Evolutionary conservation across 768 basidiomycete species (phyloP).

Genomic region (Mycena galopus): DNA sequence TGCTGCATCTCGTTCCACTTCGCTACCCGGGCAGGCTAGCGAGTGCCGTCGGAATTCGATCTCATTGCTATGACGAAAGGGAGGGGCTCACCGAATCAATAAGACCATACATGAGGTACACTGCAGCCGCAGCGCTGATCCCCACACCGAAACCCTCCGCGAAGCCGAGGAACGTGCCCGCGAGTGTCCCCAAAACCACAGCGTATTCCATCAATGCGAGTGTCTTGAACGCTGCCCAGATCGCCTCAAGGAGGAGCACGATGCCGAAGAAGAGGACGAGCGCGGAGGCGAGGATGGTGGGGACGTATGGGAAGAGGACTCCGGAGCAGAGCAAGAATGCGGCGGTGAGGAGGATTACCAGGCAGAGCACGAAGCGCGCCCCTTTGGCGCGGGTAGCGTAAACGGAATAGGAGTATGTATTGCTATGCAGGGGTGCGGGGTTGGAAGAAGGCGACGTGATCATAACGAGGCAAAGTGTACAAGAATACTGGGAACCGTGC

Average conservation of each 20-base stretch:
- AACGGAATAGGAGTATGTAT: slow-evolving; percentile 39
- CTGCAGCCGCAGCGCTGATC: slow-evolving; percentile 36
- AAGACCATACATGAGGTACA: slow-evolving; percentile 39
- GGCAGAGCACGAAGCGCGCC: slow-evolving; percentile 38
- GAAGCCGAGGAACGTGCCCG: slow-evolving; percentile 41
- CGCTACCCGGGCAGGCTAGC: slow-evolving; percentile 33
- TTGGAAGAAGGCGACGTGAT: too few relatives aligned
- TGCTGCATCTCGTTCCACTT: slow-evolving; percentile 39
- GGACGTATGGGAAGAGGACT: slow-evolving; percentile 39
- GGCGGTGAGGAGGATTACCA: slow-evolving; percentile 34
- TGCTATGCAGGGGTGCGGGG: neutral
- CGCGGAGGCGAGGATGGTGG: slow-evolving; percentile 41
- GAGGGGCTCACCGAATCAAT: slow-evolving; percentile 39
- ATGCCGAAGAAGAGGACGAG: slow-evolving; percentile 42
- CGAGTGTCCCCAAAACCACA: slow-evolving; percentile 38
- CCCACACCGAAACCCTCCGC: slow-evolving; percentile 44
- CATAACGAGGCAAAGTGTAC: slow-evolving; percentile 25
- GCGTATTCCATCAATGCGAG: slow-evolving; percentile 38
- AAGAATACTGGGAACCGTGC: slow-evolving; percentile 40
- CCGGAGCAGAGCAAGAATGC: slow-evolving; percentile 38
- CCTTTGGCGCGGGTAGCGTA: slow-evolving; percentile 42
- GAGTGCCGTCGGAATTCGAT: slow-evolving; percentile 35
- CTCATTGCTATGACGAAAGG: slow-evolving; percentile 27
- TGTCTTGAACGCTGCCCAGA: slow-evolving; percentile 40
- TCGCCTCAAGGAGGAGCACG: slow-evolving; percentile 40